Evolutionary conservation across 495 filamentous ascomycete genomes (phyloP).

Genomic region (Neurospora pannonica): DNA sequence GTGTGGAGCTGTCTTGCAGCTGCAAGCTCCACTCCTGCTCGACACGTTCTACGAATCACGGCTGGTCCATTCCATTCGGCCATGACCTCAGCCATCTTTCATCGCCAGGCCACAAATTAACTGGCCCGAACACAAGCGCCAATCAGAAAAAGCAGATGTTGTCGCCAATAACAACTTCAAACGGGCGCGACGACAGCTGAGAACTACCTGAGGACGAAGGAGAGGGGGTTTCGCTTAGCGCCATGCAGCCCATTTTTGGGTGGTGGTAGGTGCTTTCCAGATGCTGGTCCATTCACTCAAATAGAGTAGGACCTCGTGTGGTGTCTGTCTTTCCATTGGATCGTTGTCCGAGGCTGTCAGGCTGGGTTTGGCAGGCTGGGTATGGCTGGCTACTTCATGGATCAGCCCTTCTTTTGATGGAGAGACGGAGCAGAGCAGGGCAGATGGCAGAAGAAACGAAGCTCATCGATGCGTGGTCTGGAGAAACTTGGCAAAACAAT

Average conservation of each 20-base stretch:
- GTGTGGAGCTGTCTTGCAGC: not conserved
- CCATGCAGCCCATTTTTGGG: not conserved
- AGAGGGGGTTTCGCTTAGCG: not conserved
- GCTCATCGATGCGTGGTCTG: not conserved
- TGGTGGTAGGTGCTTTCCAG: not conserved
- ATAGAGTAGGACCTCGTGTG: not conserved
- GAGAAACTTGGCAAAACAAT: not conserved
- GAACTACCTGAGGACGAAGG: not conserved
- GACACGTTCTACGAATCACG: not conserved
- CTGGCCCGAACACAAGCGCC: too few species aligned
- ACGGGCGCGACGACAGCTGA: not conserved
- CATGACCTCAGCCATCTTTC: not conserved
- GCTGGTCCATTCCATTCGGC: not conserved
- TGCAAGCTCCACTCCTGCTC: not conserved
- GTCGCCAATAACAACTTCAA: not conserved
- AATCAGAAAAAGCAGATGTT: not conserved
- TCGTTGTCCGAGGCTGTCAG: not conserved
- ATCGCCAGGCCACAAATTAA: not conserved
- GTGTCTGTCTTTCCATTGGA: not conserved
- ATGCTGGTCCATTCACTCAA: too few species aligned
- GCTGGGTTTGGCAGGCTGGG: not conserved
- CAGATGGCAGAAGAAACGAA: too few species aligned
- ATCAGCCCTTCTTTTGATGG: not conserved
- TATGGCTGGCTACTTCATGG: not conserved
- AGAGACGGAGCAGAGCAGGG: not conserved